A percentile compares a stretch with the other conserved stretches of the same genome.
These are phyloP conservation scores for Sphaerulina populicola DNA, from an alignment of 2,329 filamentous ascomycete genomes.

Conservation along the genomic window DNA sequence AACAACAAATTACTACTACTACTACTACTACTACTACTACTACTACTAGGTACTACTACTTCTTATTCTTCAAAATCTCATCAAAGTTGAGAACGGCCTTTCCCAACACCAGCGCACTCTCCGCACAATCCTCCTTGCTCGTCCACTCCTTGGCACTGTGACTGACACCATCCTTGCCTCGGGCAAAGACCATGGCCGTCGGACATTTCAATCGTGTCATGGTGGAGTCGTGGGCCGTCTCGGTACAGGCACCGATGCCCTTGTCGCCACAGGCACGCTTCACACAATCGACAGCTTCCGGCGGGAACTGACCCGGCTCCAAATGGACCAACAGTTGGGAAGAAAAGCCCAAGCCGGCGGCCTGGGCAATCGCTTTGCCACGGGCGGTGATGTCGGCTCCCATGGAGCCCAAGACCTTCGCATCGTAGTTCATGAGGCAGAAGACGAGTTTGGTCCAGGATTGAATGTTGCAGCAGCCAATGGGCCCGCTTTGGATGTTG, in stretches of 20 bases:
- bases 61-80: slow-evolving; percentile 20
- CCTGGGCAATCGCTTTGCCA: not conserved
- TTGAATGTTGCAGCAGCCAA: slow-evolving; percentile 29
- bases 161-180: slow-evolving; percentile 25
- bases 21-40: not conserved
- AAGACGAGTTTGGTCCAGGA: slow-evolving; percentile 23
- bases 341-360: not conserved
- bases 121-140: slow-evolving; percentile 25
- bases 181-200: slow-evolving; percentile 31
- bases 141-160: slow-evolving; percentile 27
- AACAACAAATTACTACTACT: not conserved
- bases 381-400: slow-evolving; percentile 17
- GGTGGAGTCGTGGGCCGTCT: slow-evolving; percentile 28
- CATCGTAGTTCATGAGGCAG: slow-evolving; percentile 27
- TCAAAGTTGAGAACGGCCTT: slow-evolving; percentile 27
- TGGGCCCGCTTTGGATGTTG: slow-evolving; percentile 21
- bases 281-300: slow-evolving; percentile 22
- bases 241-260: slow-evolving; percentile 22
- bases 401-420: slow-evolving; percentile 21
- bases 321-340: slow-evolving; percentile 9
- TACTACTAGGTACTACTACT: not conserved
- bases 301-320: slow-evolving; percentile 16
- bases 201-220: slow-evolving; percentile 27
- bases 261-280: slow-evolving; percentile 25
- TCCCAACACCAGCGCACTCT: slow-evolving; percentile 25